Evolutionary conservation across 1,284 basidiomycete genomes (phyloP), one percentile per base, ranked within the genome.

Genomic region (Cystobasidium sp.): DNA sequence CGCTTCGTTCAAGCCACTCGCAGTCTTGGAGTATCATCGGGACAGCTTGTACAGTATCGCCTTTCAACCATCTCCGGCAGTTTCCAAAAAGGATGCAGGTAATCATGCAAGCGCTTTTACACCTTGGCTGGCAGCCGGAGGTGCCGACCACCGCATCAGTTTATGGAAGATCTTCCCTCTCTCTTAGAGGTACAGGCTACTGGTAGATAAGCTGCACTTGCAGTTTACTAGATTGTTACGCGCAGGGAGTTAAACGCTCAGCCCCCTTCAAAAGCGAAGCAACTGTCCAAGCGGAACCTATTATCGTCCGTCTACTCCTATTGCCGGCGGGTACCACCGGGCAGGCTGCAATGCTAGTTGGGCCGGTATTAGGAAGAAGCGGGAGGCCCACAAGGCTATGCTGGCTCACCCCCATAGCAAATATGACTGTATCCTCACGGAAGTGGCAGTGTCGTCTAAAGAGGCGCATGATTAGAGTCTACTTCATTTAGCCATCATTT

Each of bases 161-260:
- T 52, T 80, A 8, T 80, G 79, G 79, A 64, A 76, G 31, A 52
- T 78, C 6, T 80, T 79, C 31, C 77, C 78, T 7, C 69, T 63
- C 14, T 24, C 20, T 52, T 51, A 24, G 37, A 39, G 61, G 22
- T 31, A 53, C 47, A 2, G 31, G 31, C 31, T 31, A 31, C 31
- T 5, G 31, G 31, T 5, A 31, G 5, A 5, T 31, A 31, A 31
- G 5, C 31, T 5, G 31, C 31, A 31, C 31, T 1, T 31, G 1
- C 31, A 31, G 31, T 5, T 5, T 5, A 31, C 31, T 31, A 31
- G 31, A 20, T 12, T 16, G 3, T 24, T 12, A 20, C n/a, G n/a
- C 5, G 12, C 5, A 24, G 24, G 3, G 9, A 10, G 24, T 31
- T 24, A 31, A 10, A 3, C 53, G 24, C 8, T 16, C 14, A 56